Percentiles rank a stretch among this genome's conserved stretches.
Conservation (phyloP, 345 rosid species). For the Firmiana major region DNA sequence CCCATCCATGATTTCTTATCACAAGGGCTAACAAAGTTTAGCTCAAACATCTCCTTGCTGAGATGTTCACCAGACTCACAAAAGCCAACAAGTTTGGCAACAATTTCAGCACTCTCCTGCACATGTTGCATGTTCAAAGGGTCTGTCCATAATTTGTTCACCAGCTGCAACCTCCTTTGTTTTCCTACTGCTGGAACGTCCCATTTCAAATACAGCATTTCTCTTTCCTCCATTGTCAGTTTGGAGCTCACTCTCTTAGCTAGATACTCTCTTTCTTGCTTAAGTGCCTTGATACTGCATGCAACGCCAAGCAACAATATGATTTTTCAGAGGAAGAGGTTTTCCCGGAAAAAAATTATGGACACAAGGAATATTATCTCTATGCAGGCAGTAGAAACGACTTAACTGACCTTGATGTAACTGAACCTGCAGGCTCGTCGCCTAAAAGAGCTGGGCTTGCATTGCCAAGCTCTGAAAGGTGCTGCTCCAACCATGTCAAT, state of each 20-base stretch:
- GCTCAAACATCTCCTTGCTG: conserved; percentile 91
- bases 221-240: conserved; percentile 73
- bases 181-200: conserved; percentile 75
- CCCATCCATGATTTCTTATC: conserved; percentile 94
- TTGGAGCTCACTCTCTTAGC: conserved; percentile 78
- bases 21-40: conserved; percentile 60
- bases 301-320: not conserved
- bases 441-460: conserved; percentile 93
- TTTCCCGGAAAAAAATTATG: not conserved
- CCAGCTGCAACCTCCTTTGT: conserved; percentile 80
- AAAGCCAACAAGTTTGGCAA: conserved; percentile 84
- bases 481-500: conserved; percentile 89
- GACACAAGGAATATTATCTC: not conserved
- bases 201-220: conserved; percentile 77
- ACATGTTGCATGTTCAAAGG: conserved; percentile 72
- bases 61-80: conserved; percentile 70
- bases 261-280: conserved; percentile 83
- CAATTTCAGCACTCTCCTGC: conserved; percentile 69
- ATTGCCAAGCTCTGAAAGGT: conserved; percentile 88
- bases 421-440: conserved; percentile 86
- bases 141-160: conserved; percentile 80
- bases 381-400: not conserved
- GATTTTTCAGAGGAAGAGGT: not conserved
- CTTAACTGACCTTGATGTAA: conserved; percentile 62
- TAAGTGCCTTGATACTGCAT: conserved; percentile 71